Evolutionary conservation across 2,329 filamentous ascomycete genomes (phyloP), one percentile per base, ranked within the genome.

Genomic region (Calonectria montana): DNA sequence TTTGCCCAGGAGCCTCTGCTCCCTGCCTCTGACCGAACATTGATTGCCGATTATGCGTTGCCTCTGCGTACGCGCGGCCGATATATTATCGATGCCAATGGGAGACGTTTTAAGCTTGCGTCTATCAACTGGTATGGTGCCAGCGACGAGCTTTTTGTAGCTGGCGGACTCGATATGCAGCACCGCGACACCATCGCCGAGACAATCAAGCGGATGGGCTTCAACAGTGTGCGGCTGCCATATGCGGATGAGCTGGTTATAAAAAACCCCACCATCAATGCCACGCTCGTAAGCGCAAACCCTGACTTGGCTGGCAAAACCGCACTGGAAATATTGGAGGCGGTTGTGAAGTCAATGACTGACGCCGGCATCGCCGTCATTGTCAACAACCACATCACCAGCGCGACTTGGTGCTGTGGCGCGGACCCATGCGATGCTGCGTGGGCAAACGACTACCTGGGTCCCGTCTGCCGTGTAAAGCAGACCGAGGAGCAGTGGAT

Each of bases 51-150:
- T 29, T 92, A 89, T 81, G 79, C 82, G 55, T 85, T 92, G 50
- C 91, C 91, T 18, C 83, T 94, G 48, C 87, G 86, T 63, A 91
- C 92, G 2, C 81, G 82, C 31, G 91, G 92, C 7, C 87, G 91
- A 50, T 80, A 92, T 74, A 86, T 94, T 31, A 86, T 93, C 65
- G 91, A 93, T 82, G 82, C 86, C 10, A 78, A 83, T 2, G 89
- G 88, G 45, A 85, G 86, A 35, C 87, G 90, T 35, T 90, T 91
- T 82, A 92, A 91, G 83, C 85, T 94, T 9, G 83, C 89, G 21
- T 91, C 89, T 23, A 85, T 93, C 78, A 94, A 94, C 82, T 94
- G 92, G 92, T 94, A 94, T 79, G 92, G 92, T 39, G 91, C 89
- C 3, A 92, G 90, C 78, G 92, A 94, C 77, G 88, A 92, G 83